Evolutionary conservation across 73 alveolate species (phyloP).

Genomic region (Paramecium bursaria): DNA sequence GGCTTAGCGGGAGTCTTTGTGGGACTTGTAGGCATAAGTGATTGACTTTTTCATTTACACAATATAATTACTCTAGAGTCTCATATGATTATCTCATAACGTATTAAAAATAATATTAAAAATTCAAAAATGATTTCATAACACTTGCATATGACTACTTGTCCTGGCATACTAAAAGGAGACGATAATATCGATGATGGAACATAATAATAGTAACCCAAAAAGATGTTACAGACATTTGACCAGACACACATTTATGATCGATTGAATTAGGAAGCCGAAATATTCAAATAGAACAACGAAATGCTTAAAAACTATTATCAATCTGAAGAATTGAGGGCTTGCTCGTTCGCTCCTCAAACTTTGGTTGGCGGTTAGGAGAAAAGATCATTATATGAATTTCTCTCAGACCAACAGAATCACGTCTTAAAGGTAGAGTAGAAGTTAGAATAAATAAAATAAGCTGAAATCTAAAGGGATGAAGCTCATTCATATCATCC

Average conservation of each 20-base stretch:
- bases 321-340: slow-evolving; percentile 40
- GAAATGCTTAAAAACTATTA: slow-evolving; percentile 17
- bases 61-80: not conserved
- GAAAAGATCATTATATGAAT: slow-evolving; percentile 51
- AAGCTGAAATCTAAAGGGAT: slow-evolving; percentile 30
- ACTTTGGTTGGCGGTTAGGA: slow-evolving; percentile 45
- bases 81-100: not conserved
- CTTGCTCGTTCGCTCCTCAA: slow-evolving; percentile 43
- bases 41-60: not conserved
- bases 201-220: not conserved
- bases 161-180: slow-evolving; percentile 50
- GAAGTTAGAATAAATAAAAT: slow-evolving; percentile 51
- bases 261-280: slow-evolving; percentile 49
- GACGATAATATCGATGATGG: slow-evolving; percentile 35
- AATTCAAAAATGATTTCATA: slow-evolving; percentile 48
- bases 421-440: slow-evolving; percentile 50
- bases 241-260: not conserved
- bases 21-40: not conserved
- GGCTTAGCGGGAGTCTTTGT: not conserved
- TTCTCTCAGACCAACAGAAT: slow-evolving; percentile 46
- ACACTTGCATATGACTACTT: slow-evolving; percentile 28
- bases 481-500: slow-evolving; percentile 41
- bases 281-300: slow-evolving; percentile 49
- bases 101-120: not conserved
- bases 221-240: not conserved